A percentile compares a stretch with the other conserved stretches of the same genome.
phyloP scores from a whole-genome alignment of 2,329 filamentous ascomycete species.

The Cyclaneusma minus region DNA sequence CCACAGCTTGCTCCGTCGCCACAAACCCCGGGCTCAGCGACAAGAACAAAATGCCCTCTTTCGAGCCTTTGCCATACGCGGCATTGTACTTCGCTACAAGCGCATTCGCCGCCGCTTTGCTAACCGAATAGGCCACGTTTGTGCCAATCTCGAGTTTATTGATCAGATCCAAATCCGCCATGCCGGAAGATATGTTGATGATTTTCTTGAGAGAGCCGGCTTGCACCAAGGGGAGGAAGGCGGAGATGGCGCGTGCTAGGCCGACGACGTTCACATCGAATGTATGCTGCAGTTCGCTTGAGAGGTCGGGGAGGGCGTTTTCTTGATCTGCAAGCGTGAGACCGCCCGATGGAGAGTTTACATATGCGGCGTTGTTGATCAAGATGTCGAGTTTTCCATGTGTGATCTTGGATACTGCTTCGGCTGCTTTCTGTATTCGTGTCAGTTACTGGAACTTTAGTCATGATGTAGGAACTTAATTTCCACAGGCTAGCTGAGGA shows the following conservation, averaged over 20 bases:
- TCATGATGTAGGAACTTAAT: constrained; percentile 1
- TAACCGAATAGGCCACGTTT: constrained; percentile 26
- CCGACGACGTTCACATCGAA: constrained; percentile 34
- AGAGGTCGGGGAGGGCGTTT: constrained; percentile 20
- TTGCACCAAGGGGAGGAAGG: constrained; percentile 35
- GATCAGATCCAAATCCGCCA: constrained; percentile 29
- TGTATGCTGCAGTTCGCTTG: constrained; percentile 16
- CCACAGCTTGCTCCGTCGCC: too few relatives aligned
- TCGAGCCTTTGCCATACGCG: constrained; percentile 23
- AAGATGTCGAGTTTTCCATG: constrained; percentile 14
- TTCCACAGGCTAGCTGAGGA: too few relatives aligned
- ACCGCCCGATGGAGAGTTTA: constrained; percentile 5
- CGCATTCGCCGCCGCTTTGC: constrained; percentile 36
- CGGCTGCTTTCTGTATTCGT: constrained; percentile 6
- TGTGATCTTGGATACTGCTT: constrained; percentile 9
- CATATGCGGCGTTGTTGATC: constrained; percentile 18
- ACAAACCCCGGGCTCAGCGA: constrained; percentile 35
- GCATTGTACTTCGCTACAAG: constrained; percentile 35
- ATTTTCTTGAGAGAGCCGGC: constrained; percentile 37
- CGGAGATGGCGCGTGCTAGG: constrained; percentile 34
- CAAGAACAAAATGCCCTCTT: constrained; percentile 35
- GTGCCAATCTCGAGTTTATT: constrained; percentile 20
- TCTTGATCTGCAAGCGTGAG: constrained; percentile 8
- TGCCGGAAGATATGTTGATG: constrained; percentile 31
- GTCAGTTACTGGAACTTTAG: constrained; percentile 2